Evolutionary conservation across 768 basidiomycete genomes (phyloP), one percentile per base, ranked within the genome.

Genomic region (Tulasnella sp.): DNA sequence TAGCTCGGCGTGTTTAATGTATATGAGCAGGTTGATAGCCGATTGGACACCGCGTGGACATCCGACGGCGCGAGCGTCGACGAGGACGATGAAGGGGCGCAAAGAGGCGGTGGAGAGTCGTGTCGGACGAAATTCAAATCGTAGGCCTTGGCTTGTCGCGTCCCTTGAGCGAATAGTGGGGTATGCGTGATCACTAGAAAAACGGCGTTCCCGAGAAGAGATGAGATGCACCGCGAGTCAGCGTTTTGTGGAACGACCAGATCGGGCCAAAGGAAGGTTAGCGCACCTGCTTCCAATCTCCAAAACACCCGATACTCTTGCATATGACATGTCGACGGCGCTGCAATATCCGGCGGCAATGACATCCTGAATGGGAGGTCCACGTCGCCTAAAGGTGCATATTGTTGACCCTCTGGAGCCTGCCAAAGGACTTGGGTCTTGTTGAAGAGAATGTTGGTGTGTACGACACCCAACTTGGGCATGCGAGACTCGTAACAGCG

Each of bases 401-500:
- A 56, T 41, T 53, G 30, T 29, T 49, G n/a, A 15, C 24, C 11
- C 34, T 17, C 41, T 19, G 34, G 77, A 67, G 85, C 83, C 45
- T 76, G 73, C 88, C 88, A 90, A 44, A 91, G 77, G 10, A 78
- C 73, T 63, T 82, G 75, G 8, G 79, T 75, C 67, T 81, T 74
- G 64, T 89, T 85, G 66, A 81, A 84, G 63, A 90, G 77, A 29
- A 86, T 64, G 55, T 84, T 86, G 34, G 83, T 80, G 45, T 80
- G 78, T 15, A 77, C 70, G 55, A 80, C 80, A 21, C 54, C 43
- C 58, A 82, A 72, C 63, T 80, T 53, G 61, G 80, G 80, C 52
- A 83, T 71, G 30, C 87, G 81, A 43, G 84, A 77, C 74, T 92
- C 88, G 69, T 90, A 90, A 71, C 88, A 92, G 45, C 88, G 80